Evolutionary conservation across 306 rosid species (phyloP), one percentile per base, ranked within the genome.

Genomic region (Herpetospermum pedunculosum): DNA sequence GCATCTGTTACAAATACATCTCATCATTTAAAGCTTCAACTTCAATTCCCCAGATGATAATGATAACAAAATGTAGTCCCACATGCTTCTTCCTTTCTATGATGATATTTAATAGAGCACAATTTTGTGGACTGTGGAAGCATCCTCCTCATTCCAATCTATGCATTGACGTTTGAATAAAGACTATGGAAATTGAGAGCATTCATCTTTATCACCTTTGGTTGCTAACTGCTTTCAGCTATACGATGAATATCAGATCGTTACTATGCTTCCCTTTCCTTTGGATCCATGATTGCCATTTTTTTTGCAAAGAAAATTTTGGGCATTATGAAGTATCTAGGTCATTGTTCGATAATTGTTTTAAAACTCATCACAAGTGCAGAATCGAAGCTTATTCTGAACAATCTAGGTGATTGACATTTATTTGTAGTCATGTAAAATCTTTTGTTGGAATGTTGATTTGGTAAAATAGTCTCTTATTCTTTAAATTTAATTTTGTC

Each of bases 21-120:
- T 76, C 87, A 85, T 37, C 92, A 79, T 64, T 83, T 88, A 11
- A 87, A 85, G 77, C 87, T 94, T 74, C 90, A 91, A 58, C 88
- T 87, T 67, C 64, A 60, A 50, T 82, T 87, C 75, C 87, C 87
- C 10, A 80, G 82, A 11, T 83, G 87, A 76, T 81, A 75, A 85
- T 72, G 48, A 14, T 3, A 12, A 12, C 58, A 47, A 60, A 44
- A 44, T 43, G 34, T 69, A 43, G 55, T 44, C 37, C 38, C 73
- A 69, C 73, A 43, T 26, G 54, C 70, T 62, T 2, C 53, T 16
- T 69, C 73, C n/a, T 26, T 44, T 69, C 25, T 25, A 43, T 26
- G 14, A 26, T 43, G 37, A 69, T 44, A 3, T 69, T 18, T 58
- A 55, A 60, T 60, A 60, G 34, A 60, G 43, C 69, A 37, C 70